phyloP scores from a whole-genome alignment of 225 moss, liverwort and hornwort species.

The Marchantia polymorpha region DNA sequence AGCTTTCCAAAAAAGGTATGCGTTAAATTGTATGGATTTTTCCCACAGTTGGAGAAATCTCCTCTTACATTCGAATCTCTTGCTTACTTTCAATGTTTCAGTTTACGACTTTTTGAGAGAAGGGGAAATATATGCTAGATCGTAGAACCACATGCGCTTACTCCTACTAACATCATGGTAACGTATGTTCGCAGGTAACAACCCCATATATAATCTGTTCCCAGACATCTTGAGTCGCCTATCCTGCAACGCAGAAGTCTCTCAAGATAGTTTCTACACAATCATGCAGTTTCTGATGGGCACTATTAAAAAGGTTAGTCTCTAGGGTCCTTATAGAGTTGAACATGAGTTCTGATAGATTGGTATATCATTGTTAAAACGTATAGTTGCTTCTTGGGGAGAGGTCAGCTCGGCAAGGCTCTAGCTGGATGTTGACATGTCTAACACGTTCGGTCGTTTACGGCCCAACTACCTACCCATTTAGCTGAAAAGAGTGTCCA shows the following conservation, averaged over 20 bases:
- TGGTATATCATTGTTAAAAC: neutral
- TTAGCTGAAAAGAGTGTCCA: neutral
- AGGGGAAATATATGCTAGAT: neutral
- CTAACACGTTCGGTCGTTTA: neutral
- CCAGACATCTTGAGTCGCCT: conserved; percentile 97
- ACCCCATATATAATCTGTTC: conserved; percentile 88
- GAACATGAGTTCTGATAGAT: neutral
- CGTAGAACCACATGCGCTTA: neutral
- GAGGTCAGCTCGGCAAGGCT: neutral
- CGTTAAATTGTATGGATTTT: neutral
- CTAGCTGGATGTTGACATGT: neutral
- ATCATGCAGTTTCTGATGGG: conserved; percentile 89
- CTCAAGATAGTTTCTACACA: conserved; percentile 66
- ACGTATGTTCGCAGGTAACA: conserved; percentile 58
- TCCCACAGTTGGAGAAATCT: neutral
- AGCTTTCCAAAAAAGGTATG: conserved; percentile 93
- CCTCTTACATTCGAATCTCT: neutral
- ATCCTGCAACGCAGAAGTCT: conserved; percentile 58
- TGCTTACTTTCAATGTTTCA: neutral
- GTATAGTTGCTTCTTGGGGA: neutral
- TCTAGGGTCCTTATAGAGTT: neutral
- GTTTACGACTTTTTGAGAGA: neutral
- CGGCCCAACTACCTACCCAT: neutral
- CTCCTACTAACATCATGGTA: neutral
- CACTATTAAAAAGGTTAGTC: conserved; percentile 77